Percentiles rank a stretch among this genome's conserved stretches.
These are phyloP conservation scores for Paramecium pentaurelia DNA, from an alignment of 73 alveolate genomes.

Conservation along the genomic window DNA sequence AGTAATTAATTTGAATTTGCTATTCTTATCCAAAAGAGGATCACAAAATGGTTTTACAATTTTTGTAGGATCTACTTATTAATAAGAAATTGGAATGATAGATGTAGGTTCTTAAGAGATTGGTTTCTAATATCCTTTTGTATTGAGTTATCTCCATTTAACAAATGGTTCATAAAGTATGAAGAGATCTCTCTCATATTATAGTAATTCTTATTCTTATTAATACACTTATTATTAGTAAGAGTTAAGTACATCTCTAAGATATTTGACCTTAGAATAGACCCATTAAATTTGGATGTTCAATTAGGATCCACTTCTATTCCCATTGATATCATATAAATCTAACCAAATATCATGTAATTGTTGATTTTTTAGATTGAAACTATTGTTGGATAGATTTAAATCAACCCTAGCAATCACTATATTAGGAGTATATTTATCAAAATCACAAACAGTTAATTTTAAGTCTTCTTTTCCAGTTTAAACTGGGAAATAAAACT, in stretches of 20 bases:
- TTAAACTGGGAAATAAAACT: neutral
- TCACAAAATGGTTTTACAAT: neutral
- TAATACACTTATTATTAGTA: neutral
- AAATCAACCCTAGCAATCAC: conserved; percentile 28
- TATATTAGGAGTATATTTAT: neutral
- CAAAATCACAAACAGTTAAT: conserved; percentile 25
- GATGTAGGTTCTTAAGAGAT: neutral
- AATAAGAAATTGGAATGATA: neutral
- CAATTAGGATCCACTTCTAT: neutral
- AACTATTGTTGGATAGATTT: neutral
- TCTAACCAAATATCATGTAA: conserved; percentile 31
- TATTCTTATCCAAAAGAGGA: neutral
- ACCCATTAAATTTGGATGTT: conserved; percentile 4
- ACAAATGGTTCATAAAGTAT: neutral
- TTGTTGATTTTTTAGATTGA: neutral
- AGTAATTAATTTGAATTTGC: neutral
- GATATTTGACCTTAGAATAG: neutral
- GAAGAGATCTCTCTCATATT: neutral
- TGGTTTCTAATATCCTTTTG: neutral
- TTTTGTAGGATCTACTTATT: neutral
- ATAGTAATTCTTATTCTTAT: neutral
- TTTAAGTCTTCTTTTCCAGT: conserved; percentile 25
- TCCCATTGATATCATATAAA: neutral
- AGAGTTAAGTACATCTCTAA: neutral
- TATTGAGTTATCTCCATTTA: neutral